Conservation (phyloP, 805 yeast species). For the Kodamaea neixiangensis region DNA sequence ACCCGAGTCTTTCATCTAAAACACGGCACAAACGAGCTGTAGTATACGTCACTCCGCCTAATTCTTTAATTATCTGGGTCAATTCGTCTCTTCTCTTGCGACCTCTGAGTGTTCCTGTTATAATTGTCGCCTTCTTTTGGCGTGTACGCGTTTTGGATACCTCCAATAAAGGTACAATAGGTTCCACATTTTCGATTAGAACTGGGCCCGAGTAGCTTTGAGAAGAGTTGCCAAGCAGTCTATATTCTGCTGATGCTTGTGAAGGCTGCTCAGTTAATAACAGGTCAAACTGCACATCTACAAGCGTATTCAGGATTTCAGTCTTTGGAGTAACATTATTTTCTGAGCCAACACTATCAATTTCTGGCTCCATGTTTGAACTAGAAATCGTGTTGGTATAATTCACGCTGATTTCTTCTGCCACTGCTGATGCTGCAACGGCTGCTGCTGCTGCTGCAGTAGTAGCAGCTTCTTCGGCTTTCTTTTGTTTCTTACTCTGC, state of each 20-base stretch:
- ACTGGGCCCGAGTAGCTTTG: constrained; percentile 3
- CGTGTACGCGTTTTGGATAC: neutral
- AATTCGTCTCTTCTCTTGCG: constrained; percentile 30
- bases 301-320: constrained; percentile 1
- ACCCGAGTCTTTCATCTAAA: constrained; percentile 32
- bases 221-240: neutral
- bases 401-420: neutral
- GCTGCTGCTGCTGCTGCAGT: constrained; percentile 4
- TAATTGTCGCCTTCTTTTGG: neutral
- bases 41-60: constrained; percentile 42
- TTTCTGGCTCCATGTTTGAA: neutral
- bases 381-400: neutral
- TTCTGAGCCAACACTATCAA: neutral
- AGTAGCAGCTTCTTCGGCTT: neutral
- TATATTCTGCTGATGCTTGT: neutral
- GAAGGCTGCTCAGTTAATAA: neutral
- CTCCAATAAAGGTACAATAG: constrained; percentile 12
- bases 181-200: constrained; percentile 11
- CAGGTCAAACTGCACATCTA: neutral
- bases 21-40: constrained; percentile 33
- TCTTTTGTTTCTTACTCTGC: neutral
- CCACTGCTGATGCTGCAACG: neutral
- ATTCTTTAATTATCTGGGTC: constrained; percentile 29
- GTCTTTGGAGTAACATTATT: constrained; percentile 5
- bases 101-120: constrained; percentile 27